Evolutionary conservation across 169 alveolate genomes (phyloP).

Genomic region (Eimeria sp.): DNA sequence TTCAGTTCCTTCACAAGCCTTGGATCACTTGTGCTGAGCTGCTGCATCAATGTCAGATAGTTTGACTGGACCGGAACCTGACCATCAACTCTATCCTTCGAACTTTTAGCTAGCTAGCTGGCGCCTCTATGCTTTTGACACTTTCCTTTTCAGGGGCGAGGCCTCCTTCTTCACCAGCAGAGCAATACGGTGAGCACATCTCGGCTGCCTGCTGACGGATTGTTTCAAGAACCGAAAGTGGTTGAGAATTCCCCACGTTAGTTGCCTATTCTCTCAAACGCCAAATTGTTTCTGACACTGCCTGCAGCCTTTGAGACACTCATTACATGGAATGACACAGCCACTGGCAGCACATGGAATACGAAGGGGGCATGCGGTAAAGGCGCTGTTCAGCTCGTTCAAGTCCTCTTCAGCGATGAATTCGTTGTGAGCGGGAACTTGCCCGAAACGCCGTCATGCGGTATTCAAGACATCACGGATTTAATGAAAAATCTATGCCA

Average conservation of each 20-base stretch:
- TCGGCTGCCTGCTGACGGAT: neutral
- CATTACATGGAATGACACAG: slow-evolving; percentile 37
- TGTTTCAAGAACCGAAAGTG: neutral
- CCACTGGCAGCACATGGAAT: slow-evolving; percentile 30
- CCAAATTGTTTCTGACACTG: neutral
- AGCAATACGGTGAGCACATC: slow-evolving; percentile 44
- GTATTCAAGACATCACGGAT: slow-evolving; percentile 37
- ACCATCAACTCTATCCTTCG: neutral
- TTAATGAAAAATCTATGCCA: neutral
- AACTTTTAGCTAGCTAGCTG: neutral
- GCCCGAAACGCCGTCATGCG: slow-evolving; percentile 41
- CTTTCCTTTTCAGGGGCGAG: neutral
- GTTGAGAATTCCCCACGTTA: neutral
- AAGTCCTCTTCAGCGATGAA: slow-evolving; percentile 57
- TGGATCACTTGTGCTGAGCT: neutral
- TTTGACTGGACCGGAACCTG: neutral
- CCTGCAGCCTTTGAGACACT: neutral
- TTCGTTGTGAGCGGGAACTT: slow-evolving; percentile 11
- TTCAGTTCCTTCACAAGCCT: neutral
- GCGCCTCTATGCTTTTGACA: slow-evolving; percentile 8
- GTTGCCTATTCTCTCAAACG: neutral
- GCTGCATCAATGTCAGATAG: neutral
- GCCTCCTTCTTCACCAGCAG: neutral
- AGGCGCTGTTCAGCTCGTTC: slow-evolving; percentile 40
- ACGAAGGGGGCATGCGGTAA: slow-evolving; percentile 50